Evolutionary conservation across 73 alveolate genomes (phyloP), one percentile per base, ranked within the genome.

Genomic region (Stentor roeselii): DNA sequence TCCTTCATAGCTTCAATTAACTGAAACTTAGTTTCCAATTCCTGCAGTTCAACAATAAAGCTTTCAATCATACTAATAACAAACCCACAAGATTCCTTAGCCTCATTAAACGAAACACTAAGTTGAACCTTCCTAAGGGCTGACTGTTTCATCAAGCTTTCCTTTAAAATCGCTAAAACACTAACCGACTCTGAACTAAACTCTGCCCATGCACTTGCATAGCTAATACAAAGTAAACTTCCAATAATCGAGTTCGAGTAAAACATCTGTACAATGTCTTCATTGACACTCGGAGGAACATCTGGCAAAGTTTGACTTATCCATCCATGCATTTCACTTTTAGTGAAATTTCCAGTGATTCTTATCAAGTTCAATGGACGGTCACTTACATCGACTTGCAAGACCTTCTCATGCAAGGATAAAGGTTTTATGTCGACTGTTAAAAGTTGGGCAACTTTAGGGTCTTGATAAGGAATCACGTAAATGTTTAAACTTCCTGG

Each of bases 321-420:
- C 84, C 84, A 76, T 15, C 74, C 74, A 76, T 76, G 84, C 60
- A 76, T 76, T 27, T 76, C 84, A 2, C 39, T 76, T n/a, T 39
- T 39, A 39, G 84, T 37, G 39, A 76, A 76, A 0, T 21, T 6
- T 39, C 84, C 84, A 36, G 74, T 41, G 60, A 76, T 41, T 76
- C 39, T 15, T 67, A 76, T 21, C 21, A 21, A 21, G 34, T 41
- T 76, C 39, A 76, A 41, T 21, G 60, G 74, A 31, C 39, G 74
- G 39, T 35, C 74, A 36, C n/a, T 31, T n/a, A 6, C 60, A 39
- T 21, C 21, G n/a, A 76, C 30, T 1, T 34, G 30, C 39, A 35
- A 15, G 21, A 37, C 74, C 39, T 76, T 76, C 34, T 76, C 75
- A 76, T 76, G 84, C 34, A 76, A 41, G 39, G 75, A 39, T 76